Percentiles rank a stretch among this genome's conserved stretches.
phyloP scores from a whole-genome alignment of 2,329 filamentous ascomycete genomes.

The Cercospora canescens region DNA sequence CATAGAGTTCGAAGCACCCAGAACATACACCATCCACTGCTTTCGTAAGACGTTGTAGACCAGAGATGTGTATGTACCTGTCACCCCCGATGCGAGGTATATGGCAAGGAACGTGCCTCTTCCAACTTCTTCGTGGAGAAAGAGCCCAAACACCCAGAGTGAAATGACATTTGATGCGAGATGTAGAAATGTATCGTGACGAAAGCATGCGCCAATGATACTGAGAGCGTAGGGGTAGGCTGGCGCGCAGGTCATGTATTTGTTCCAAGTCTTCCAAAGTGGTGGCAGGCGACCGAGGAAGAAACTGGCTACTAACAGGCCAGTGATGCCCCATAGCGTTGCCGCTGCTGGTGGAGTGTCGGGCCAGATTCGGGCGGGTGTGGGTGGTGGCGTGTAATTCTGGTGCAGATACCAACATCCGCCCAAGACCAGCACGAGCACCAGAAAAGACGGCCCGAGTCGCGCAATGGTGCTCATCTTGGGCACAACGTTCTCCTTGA shows the following conservation, averaged over 20 bases:
- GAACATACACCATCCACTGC: slow-evolving; percentile 51
- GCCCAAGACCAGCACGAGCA: slow-evolving; percentile 39
- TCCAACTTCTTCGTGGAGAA: slow-evolving; percentile 69
- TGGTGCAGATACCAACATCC: slow-evolving; percentile 48
- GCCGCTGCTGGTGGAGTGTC: slow-evolving; percentile 63
- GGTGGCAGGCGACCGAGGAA: slow-evolving; percentile 64
- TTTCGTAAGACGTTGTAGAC: slow-evolving; percentile 45
- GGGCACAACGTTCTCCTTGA: slow-evolving; percentile 36
- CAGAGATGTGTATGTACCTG: slow-evolving; percentile 62
- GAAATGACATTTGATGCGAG: slow-evolving; percentile 64
- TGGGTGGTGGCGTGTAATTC: slow-evolving; percentile 52
- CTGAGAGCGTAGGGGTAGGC: slow-evolving; percentile 64
- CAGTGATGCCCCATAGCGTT: slow-evolving; percentile 64
- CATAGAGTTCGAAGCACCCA: slow-evolving; percentile 68
- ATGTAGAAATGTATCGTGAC: slow-evolving; percentile 65
- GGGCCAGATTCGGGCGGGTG: slow-evolving; percentile 57
- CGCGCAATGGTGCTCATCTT: slow-evolving; percentile 39
- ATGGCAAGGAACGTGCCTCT: slow-evolving; percentile 68
- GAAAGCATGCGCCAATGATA: slow-evolving; percentile 66
- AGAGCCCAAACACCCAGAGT: slow-evolving; percentile 66
- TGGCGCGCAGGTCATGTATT: slow-evolving; percentile 65
- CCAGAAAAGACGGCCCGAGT: slow-evolving; percentile 47
- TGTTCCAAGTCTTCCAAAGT: slow-evolving; percentile 66
- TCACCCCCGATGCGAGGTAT: slow-evolving; percentile 60
- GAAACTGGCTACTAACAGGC: slow-evolving; percentile 59